A percentile compares a stretch with the other conserved stretches of the same genome.
Conservation (phyloP, 306 rosid genomes). For the Pterocarpus macrocarpus region DNA sequence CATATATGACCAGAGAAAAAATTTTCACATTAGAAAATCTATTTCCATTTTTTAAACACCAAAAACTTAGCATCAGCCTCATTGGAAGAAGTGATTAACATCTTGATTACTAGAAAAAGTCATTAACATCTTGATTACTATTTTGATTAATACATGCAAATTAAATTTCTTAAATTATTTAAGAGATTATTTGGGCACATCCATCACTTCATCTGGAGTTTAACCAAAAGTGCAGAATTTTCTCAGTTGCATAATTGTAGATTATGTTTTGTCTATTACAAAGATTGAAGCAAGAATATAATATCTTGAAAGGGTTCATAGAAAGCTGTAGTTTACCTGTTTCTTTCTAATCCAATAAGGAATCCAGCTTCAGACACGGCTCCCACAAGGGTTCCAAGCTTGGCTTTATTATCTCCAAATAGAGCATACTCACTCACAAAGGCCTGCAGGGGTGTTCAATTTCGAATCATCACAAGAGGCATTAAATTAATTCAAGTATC, state of each 20-base stretch:
- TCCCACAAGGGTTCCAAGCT: constrained; percentile 74
- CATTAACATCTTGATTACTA: neutral
- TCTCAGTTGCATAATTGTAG: too few species aligned
- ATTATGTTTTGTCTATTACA: neutral
- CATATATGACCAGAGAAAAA: too few species aligned
- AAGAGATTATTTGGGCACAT: neutral
- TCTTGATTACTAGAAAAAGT: neutral
- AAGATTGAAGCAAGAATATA: neutral
- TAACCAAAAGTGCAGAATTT: neutral
- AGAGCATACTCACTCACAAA: constrained; percentile 96
- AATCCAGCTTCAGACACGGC: constrained; percentile 88
- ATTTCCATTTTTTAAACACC: neutral
- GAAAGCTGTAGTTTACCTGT: constrained; percentile 64
- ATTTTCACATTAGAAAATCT: too few species aligned
- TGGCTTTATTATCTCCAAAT: constrained; percentile 55
- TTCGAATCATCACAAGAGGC: constrained; percentile 16
- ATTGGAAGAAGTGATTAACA: neutral
- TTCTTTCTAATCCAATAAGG: constrained; percentile 82
- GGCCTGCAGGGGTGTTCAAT: constrained; percentile 60
- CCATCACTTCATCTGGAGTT: neutral
- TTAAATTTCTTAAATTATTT: neutral
- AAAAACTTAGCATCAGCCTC: neutral
- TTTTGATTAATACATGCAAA: neutral
- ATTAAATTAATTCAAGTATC: neutral
- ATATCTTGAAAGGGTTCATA: neutral